Evolutionary conservation across 2,329 filamentous ascomycete genomes (phyloP), one percentile per base, ranked within the genome.

Genomic region (Epichloe scottii): DNA sequence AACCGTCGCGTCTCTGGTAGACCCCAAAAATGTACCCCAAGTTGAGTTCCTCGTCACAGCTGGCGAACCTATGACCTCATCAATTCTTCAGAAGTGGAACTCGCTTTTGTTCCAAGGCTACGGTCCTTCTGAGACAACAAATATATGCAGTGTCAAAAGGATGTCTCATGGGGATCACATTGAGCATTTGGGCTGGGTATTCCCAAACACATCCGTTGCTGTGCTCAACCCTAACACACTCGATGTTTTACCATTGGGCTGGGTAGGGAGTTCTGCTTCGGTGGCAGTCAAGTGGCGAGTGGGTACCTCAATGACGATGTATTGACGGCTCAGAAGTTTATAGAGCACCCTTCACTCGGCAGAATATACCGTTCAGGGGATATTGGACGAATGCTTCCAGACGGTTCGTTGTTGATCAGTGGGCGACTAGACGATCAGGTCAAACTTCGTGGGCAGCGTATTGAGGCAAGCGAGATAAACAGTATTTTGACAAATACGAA

Each of bases 231-330:
- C 66, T 0, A 67, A 67, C 4, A 62, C 68, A 2, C 60, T 81
- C 4, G 65, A 75, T 0, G 60, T 80, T 1, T 68, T 89, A 0
- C 87, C 87, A 0, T 63, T 78, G 6, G 88, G 89, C 3, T 85
- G 80, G 55, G 71, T 88, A 15, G 90, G 90, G 89, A 95, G 63
- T 73, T 95, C 6, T 94, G 87, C 60, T 93, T 95, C 63, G 89
- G 88, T 14, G 90, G 89, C 11, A 79, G 87, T 46, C 89, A 95
- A 66, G 80, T 95, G 5, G 82, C 81, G 41, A 73, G 76, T 39
- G 88, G 87, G 1, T 95, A 91, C 60, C 72, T 93, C 30, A 80
- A 84, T 52, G 72, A 77, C 64, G 74, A 79, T 0, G 72, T 76
- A 3, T 66, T 87, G 40, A 88, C 84, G 0, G 65, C 70, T 0